phyloP scores from a whole-genome alignment of 352 stramenopile species.

The Thraustotheca clavata region DNA sequence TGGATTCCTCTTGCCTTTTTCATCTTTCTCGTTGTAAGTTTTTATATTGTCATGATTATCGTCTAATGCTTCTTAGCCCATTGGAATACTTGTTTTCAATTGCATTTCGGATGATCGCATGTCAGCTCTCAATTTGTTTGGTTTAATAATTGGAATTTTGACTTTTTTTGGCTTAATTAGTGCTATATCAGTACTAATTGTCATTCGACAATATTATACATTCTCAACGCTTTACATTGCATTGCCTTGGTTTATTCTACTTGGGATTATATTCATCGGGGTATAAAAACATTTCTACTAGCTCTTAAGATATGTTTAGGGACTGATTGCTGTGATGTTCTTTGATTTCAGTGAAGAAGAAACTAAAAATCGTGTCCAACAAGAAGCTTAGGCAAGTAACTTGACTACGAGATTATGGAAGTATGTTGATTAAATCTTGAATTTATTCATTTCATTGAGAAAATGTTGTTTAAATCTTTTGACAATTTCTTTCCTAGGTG shows the following conservation, averaged over 20 bases:
- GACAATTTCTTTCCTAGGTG: too few species aligned
- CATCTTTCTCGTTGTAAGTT: neutral
- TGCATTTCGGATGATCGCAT: neutral
- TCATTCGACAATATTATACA: neutral
- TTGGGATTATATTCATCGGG: neutral
- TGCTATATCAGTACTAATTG: neutral
- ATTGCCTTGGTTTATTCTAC: constrained; percentile 2
- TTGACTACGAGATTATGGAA: too few species aligned
- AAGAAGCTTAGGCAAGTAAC: too few species aligned
- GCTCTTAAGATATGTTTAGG: too few species aligned
- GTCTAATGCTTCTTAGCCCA: neutral
- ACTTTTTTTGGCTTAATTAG: neutral
- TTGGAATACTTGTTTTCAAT: neutral
- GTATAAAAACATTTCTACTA: too few species aligned
- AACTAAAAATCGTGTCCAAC: too few species aligned
- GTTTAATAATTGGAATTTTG: neutral
- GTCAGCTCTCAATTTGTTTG: neutral
- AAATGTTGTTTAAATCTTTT: too few species aligned
- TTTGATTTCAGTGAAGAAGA: too few species aligned
- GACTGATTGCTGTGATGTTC: too few species aligned
- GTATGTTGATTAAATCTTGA: too few species aligned
- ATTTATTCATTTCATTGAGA: too few species aligned
- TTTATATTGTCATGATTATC: neutral
- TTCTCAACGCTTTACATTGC: neutral
- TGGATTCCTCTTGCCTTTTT: neutral